Conservation (phyloP, 2,329 filamentous ascomycete species). For the Chaetomium sp. region DNA sequence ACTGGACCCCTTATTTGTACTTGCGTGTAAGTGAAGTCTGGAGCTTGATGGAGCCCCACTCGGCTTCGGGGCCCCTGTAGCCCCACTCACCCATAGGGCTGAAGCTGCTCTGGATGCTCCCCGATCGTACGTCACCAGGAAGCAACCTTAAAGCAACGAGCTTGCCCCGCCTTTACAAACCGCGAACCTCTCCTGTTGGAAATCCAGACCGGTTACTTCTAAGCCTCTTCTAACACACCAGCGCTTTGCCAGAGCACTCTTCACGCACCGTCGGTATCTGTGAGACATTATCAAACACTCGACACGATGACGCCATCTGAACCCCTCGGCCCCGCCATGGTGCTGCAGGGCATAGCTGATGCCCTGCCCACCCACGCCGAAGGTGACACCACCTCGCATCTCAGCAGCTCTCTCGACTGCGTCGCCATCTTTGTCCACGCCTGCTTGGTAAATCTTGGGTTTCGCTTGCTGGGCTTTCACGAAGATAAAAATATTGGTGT, state of each 20-base stretch:
- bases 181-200: background rate
- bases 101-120: background rate
- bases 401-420: conserved; percentile 71
- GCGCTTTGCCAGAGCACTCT: background rate
- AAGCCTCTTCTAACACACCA: background rate
- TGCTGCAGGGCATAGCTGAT: conserved; percentile 53
- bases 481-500: conserved; percentile 71
- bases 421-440: conserved; percentile 79
- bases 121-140: background rate
- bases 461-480: conserved; percentile 73
- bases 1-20: background rate
- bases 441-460: conserved; percentile 72
- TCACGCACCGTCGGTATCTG: background rate
- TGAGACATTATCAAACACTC: background rate
- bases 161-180: conserved; percentile 1
- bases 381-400: conserved; percentile 50
- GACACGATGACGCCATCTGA: conserved; percentile 18
- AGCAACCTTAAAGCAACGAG: background rate
- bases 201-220: background rate
- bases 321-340: conserved; percentile 37
- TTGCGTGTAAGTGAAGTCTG: background rate
- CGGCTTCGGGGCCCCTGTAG: background rate
- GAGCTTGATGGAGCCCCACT: background rate
- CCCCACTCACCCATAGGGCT: background rate
- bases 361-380: conserved; percentile 49